A percentile compares a stretch with the other conserved stretches of the same genome.
Evolutionary conservation across 495 filamentous ascomycete genomes (phyloP).

Genomic region (Aspergillus funiculosus): DNA sequence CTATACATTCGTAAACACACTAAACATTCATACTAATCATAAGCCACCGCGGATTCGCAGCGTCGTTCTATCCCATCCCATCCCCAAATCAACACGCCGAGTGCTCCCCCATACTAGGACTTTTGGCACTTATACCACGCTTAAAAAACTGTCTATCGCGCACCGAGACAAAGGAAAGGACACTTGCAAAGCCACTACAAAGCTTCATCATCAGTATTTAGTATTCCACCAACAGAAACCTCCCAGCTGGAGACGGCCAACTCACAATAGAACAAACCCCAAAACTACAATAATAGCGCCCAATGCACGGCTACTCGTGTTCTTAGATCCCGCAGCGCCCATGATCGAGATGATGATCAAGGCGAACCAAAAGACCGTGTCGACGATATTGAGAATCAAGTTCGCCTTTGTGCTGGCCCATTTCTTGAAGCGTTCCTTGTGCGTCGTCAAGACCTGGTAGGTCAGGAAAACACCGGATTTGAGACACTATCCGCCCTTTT

Average conservation of each 20-base stretch:
- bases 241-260: not conserved
- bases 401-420: conserved; percentile 30
- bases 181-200: conserved; percentile 5
- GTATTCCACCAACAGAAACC: not conserved
- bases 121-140: too few relatives aligned
- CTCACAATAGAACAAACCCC: conserved; percentile 21
- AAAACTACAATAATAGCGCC: conserved; percentile 19
- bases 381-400: conserved; percentile 27
- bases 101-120: conserved; percentile 8
- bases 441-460: conserved; percentile 28
- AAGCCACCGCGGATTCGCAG: too few relatives aligned
- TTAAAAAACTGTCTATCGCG: conserved; percentile 12
- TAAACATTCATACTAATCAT: too few relatives aligned
- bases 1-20: too few relatives aligned
- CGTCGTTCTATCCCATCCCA: not conserved
- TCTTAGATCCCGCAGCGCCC: conserved; percentile 11
- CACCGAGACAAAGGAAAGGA: conserved; percentile 15
- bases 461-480: conserved; percentile 32
- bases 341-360: conserved; percentile 23
- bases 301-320: conserved; percentile 19
- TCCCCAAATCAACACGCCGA: not conserved
- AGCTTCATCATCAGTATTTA: not conserved
- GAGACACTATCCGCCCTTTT: conserved; percentile 17
- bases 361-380: conserved; percentile 33
- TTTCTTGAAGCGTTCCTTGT: conserved; percentile 20